Evolutionary conservation across 1,139 yeast genomes (phyloP), one percentile per base, ranked within the genome.

Genomic region (Geotrichum phurueaensis): DNA sequence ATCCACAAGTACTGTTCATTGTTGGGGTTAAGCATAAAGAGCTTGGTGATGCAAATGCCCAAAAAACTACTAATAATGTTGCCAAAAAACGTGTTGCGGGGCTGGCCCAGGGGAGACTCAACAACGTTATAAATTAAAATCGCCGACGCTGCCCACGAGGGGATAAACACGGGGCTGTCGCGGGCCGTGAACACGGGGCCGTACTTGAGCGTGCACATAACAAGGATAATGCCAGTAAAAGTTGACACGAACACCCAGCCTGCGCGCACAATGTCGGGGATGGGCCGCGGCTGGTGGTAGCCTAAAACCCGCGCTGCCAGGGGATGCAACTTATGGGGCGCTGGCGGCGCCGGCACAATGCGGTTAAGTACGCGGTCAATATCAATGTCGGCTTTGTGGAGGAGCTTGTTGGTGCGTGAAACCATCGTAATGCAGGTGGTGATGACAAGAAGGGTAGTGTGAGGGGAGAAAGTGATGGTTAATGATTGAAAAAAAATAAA

Each of bases 91-190:
- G 85, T 75, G 69, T 81, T 84, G 59, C 90, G 72, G 0, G 91
- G 91, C 71, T 86, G 91, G 0, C 89, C 84, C 57, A 86, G 73
- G 0, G 91, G 90, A 0, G 81, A 81, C 53, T 72, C 79, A 20
- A 76, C 74, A 0, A 84, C 81, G 68, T 85, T 85, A 71, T 82
- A 86, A 55, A 84, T 76, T 25, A 86, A 74, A 50, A 86, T 81
- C 2, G 89, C 87, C 1, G 86, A 76, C 0, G 91, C 91, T 13
- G 88, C 89, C 70, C 72, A 69, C 65, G 83, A 78, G 1, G 90
- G 89, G 47, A 85, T 76, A 9, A 85, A 75, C n/a, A 77, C 72
- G 0, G 87, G 86, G 0, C 84, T 81, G 61, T 77, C 79, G 65
- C 78, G 77, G 20, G 65, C 58, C 5, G 74, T 68, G 67, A 84